A percentile compares a stretch with the other conserved stretches of the same genome.
These are phyloP conservation scores for Citrullus mucosospermus DNA, from an alignment of 306 rosid species.

Conservation along the genomic window DNA sequence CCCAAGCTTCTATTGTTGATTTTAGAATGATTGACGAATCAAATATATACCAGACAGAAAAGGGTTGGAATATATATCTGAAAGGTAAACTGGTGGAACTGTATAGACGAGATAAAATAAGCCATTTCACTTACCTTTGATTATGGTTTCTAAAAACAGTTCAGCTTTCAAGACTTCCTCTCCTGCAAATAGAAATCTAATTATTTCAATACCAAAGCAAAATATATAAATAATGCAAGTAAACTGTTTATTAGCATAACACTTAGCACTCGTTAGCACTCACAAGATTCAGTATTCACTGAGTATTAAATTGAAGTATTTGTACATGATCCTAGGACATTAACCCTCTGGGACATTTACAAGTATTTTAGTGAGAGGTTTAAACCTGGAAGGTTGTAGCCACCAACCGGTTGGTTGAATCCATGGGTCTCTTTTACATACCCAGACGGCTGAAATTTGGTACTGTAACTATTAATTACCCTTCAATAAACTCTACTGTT, in stretches of 20 bases:
- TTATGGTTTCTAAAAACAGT: conserved; percentile 71
- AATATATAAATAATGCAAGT: not conserved
- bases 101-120: not conserved
- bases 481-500: not conserved
- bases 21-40: not conserved
- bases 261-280: not conserved
- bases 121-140: conserved; percentile 43
- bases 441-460: not conserved
- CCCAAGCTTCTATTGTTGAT: not conserved
- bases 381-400: not conserved
- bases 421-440: not conserved
- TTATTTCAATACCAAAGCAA: not conserved
- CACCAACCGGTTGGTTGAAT: not conserved
- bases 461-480: not conserved
- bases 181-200: conserved; percentile 33
- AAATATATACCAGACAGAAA: not conserved
- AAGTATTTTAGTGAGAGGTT: not conserved
- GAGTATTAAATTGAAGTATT: not conserved
- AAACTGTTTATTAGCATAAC: not conserved
- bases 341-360: not conserved
- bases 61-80: not conserved
- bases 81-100: not conserved
- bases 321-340: not conserved
- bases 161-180: conserved; percentile 62
- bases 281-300: not conserved